Conservation (phyloP, 495 filamentous ascomycete genomes). For the Hypoxylon perforatum region DNA sequence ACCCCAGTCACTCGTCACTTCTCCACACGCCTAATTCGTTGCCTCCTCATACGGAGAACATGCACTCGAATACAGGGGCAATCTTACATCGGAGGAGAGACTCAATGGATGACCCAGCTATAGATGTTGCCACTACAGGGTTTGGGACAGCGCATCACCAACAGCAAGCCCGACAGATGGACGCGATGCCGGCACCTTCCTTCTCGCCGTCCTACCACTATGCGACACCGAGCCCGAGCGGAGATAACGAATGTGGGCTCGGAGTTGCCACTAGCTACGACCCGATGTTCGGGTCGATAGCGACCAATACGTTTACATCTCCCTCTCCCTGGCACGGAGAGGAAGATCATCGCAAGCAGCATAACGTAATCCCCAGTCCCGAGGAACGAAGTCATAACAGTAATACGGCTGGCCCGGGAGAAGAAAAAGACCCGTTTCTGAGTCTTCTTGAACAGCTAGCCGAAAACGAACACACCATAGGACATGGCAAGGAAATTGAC, state of each 20-base stretch:
- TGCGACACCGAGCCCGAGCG: conserved; percentile 40
- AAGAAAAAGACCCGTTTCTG: conserved; percentile 83
- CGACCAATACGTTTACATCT: conserved; percentile 58
- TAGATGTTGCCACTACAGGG: conserved; percentile 25
- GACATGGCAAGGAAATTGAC: conserved; percentile 72
- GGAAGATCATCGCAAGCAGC: conserved; percentile 40
- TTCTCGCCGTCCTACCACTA: conserved; percentile 57
- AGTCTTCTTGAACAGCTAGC: conserved; percentile 82
- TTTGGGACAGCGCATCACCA: conserved; percentile 41
- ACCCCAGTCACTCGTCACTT: conserved; percentile 49
- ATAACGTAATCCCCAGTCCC: conserved; percentile 49
- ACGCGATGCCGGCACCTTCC: conserved; percentile 45
- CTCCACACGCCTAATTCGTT: conserved; percentile 44
- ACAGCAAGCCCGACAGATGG: conserved; percentile 31
- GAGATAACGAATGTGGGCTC: conserved; percentile 35
- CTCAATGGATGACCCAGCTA: conserved; percentile 32
- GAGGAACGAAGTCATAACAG: conserved; percentile 52
- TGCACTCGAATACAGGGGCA: neutral
- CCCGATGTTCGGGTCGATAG: conserved; percentile 65
- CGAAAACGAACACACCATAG: conserved; percentile 72
- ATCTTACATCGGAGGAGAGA: conserved; percentile 34
- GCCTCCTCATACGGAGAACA: conserved; percentile 26
- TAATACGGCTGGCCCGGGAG: conserved; percentile 47
- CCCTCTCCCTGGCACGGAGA: conserved; percentile 57
- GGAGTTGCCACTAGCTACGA: conserved; percentile 55